Conservation (phyloP, 495 filamentous ascomycete species). For the Daldinia bambusicola region DNA sequence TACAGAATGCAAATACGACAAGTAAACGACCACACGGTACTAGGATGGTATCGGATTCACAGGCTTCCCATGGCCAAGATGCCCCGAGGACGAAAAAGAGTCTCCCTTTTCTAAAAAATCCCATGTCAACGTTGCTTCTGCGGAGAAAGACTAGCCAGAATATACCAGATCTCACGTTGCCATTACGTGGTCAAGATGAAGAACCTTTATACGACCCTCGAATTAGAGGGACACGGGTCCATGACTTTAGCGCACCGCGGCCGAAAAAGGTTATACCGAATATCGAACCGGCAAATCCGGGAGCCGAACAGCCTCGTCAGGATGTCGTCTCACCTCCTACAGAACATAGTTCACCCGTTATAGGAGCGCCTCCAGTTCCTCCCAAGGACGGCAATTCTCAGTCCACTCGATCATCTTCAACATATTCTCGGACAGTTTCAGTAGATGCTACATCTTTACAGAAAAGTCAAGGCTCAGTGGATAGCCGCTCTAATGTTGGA, state of each 20-base stretch:
- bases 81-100: conserved; percentile 62
- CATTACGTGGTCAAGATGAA: conserved; percentile 48
- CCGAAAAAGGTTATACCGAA: conserved; percentile 62
- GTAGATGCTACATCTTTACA: conserved; percentile 23
- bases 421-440: conserved; percentile 47
- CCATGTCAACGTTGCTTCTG: conserved; percentile 57
- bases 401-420: conserved; percentile 47
- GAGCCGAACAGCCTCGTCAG: conserved; percentile 32
- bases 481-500: conserved; percentile 15
- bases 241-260: conserved; percentile 90
- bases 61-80: conserved; percentile 69
- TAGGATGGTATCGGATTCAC: conserved; percentile 52
- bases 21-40: conserved; percentile 50
- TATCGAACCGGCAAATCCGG: conserved; percentile 25
- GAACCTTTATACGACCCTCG: conserved; percentile 75
- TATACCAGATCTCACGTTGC: conserved; percentile 60
- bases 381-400: conserved; percentile 49
- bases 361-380: conserved; percentile 49
- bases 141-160: conserved; percentile 57
- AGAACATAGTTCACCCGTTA: conserved; percentile 18
- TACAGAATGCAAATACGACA: conserved; percentile 45
- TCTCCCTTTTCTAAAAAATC: conserved; percentile 61
- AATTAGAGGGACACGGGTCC: conserved; percentile 84
- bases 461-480: conserved; percentile 41
- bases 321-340: conserved; percentile 27